Evolutionary conservation across 768 basidiomycete species (phyloP), one percentile per base, ranked within the genome.

Genomic region (Leccinum fibrillosum): DNA sequence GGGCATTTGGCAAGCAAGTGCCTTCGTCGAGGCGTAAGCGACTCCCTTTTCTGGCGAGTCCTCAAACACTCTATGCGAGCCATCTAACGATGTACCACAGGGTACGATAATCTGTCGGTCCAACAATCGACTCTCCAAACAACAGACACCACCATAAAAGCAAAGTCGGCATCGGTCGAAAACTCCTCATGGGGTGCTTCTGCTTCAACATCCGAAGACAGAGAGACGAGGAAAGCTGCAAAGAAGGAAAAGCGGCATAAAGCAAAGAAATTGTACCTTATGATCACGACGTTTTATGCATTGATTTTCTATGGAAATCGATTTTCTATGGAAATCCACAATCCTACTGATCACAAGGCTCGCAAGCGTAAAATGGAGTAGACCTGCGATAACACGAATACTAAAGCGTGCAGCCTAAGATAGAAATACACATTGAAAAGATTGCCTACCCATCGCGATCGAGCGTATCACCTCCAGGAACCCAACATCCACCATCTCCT

Each of bases 1-100:
- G 78, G 56, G 74, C 74, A 9, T 72, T 71, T 50, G 71, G 11
- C 71, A 50, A 59, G 28, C 32, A 62, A 17, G 53, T 50, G 34
- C 42, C 59, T 28, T 67, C 65, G 9, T 53, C 60, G 9, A 84
- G 82, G 68, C 80, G 82, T 30, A 78, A 80, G 68, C 77, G 86
- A 63, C 77, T 79, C 28, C 72, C 5, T 90, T 90, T 63, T 80
- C 84, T 57, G 88, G 89, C 85, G 64, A 59, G 58, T 25, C 30
- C 26, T 15, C 8, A 15, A 34, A 4, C 13, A 17, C 7, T 13
- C 35, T 7, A n/a, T 39, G 17, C 37, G 37, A 39, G 17, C 17
- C 37, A 8, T n/a, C 17, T 6, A 9, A 17, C 37, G 4, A 10
- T 30, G n/a, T 55, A 9, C 8, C 5, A 1, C 60, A 79, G 78